Percentiles rank a stretch among this genome's conserved stretches.
Evolutionary conservation across 495 filamentous ascomycete species (phyloP).

Genomic region (Neurospora sp.): DNA sequence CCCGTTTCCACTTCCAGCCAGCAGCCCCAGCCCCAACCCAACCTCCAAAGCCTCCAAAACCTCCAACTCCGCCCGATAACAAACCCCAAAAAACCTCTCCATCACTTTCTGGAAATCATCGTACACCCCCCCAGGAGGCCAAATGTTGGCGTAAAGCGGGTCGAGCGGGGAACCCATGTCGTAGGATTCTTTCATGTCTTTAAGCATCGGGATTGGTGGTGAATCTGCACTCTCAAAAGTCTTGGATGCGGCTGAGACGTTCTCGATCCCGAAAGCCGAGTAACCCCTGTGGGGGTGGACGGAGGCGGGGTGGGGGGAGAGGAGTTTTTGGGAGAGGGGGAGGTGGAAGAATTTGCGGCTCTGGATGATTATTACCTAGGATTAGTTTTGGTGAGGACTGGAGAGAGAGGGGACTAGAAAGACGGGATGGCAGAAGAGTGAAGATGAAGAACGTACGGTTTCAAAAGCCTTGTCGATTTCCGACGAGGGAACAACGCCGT

Average conservation of each 20-base stretch:
- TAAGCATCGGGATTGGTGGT: neutral
- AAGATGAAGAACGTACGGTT: neutral
- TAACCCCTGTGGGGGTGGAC: neutral
- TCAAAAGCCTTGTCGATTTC: neutral
- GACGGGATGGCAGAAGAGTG: too few relatives aligned
- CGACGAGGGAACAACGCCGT: neutral
- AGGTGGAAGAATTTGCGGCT: neutral
- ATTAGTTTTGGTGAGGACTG: too few relatives aligned
- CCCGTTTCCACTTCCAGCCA: too few relatives aligned
- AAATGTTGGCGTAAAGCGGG: neutral
- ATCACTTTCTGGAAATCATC: neutral
- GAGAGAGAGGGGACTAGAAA: too few relatives aligned
- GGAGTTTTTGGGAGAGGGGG: neutral
- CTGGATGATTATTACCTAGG: neutral
- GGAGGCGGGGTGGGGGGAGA: neutral
- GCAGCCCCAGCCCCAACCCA: too few relatives aligned
- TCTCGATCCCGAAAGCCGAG: neutral
- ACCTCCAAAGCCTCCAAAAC: too few relatives aligned
- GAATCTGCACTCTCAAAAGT: too few relatives aligned
- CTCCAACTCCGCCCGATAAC: neutral
- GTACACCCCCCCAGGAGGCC: neutral
- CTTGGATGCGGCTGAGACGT: neutral
- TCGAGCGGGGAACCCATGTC: neutral
- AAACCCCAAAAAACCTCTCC: neutral
- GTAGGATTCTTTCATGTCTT: neutral